Percentiles rank a stretch among this genome's conserved stretches.
Evolutionary conservation across 176 grass and related monocot species (phyloP).

Genomic region (Hordeum vulgare): DNA sequence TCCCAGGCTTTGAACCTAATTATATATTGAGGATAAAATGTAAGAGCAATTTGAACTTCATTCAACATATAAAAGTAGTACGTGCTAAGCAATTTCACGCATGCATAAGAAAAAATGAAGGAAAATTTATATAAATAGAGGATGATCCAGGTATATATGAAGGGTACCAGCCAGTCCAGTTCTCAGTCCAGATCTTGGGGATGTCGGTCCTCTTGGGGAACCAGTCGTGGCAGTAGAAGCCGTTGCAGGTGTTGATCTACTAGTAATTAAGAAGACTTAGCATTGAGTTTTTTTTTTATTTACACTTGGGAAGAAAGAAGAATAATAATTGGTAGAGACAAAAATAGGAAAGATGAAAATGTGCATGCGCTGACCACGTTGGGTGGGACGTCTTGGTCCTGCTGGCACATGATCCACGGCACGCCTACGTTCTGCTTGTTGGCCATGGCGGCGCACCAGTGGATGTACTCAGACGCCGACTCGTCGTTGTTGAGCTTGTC

Average conservation of each 20-base stretch:
- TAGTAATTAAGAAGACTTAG: too few relatives aligned
- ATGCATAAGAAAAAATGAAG: not conserved
- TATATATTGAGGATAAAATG: not conserved
- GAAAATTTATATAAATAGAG: too few relatives aligned
- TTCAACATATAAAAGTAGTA: not conserved
- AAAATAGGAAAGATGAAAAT: too few relatives aligned
- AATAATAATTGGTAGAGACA: too few relatives aligned
- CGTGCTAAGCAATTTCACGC: not conserved
- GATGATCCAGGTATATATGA: too few relatives aligned
- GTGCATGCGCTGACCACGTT: slow-evolving; percentile 38
- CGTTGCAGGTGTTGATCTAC: slow-evolving; percentile 87
- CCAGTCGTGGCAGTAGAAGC: slow-evolving; percentile 69
- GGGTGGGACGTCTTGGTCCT: slow-evolving; percentile 49
- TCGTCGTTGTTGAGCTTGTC: slow-evolving; percentile 17
- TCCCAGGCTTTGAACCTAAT: slow-evolving; percentile 82
- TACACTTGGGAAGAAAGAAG: too few relatives aligned
- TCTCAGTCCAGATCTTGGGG: slow-evolving; percentile 94
- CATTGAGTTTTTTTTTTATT: too few relatives aligned
- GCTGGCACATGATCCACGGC: slow-evolving; percentile 92
- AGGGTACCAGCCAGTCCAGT: slow-evolving; percentile 80
- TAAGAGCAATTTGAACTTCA: not conserved
- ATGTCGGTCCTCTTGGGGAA: slow-evolving; percentile 48
- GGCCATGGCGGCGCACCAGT: slow-evolving; percentile 80
- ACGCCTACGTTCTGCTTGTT: slow-evolving; percentile 47
- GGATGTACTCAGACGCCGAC: slow-evolving; percentile 50